Evolutionary conservation across 352 stramenopile genomes (phyloP), one percentile per base, ranked within the genome.

Genomic region (Phytopythium chamaehyphon): DNA sequence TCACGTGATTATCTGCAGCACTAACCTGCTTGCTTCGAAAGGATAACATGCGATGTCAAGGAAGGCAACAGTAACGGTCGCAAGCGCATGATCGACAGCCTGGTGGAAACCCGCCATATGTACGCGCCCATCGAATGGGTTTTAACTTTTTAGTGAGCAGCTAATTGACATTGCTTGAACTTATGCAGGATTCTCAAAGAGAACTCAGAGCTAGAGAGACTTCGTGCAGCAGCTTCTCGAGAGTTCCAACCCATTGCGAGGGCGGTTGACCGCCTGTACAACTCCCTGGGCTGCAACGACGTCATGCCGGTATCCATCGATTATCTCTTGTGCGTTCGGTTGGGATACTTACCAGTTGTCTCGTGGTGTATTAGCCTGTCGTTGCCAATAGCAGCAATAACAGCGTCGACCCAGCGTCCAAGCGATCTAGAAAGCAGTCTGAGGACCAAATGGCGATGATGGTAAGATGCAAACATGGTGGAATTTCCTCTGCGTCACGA

Each of bases 361-460:
- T 12, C 3, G 21, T 18, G 15, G 49, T 39, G 28, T 40, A 9
- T 40, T 15, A 33, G 48, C 47, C 48, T 11, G 48, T 45, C 18
- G 48, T 55, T 1, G 15, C 48, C 0, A 55, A 39, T n/a, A 46
- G 15, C n/a, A 14, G 24, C 11, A 70, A 50, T 11, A 64, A 53
- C 33, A 67, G 44, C 39, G 62, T 56, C 9, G 72, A 80, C 11
- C 40, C 66, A 35, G 57, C 59, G 3, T 64, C 64, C 16, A 85
- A 83, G 36, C 66, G 71, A 6, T 68, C 57, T 18, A 62, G 76
- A 46, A 90, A 88, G 48, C 72, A 86, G 45, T 86, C 74, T 1
- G 80, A 90, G 36, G 80, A 90, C 38, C 76, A 88, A 51, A 86
- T 88, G 19, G 73, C 65, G 1, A 75, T 87, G 72, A 85, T 88